Conservation (phyloP, 345 rosid species). For the Dimocarpus longan region DNA sequence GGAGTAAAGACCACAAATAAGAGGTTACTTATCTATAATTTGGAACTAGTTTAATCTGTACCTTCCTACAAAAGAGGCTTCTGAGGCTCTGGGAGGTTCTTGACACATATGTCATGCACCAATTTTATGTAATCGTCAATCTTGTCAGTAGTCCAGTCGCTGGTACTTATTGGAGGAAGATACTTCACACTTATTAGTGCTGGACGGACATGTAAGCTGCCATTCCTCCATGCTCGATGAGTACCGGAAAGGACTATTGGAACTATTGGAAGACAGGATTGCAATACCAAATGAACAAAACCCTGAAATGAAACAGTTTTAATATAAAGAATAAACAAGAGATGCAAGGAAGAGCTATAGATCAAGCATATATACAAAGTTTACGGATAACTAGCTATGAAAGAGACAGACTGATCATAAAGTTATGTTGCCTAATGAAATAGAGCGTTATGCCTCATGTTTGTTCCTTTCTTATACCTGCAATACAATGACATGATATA, state of each 20-base stretch:
- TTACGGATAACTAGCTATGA: too few relatives aligned
- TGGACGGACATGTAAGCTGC: conserved; percentile 53
- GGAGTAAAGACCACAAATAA: too few relatives aligned
- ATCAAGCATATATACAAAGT: too few relatives aligned
- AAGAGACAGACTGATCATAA: too few relatives aligned
- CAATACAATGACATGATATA: too few relatives aligned
- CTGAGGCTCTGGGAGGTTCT: conserved; percentile 37
- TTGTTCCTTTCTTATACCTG: too few relatives aligned
- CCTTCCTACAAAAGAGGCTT: conserved; percentile 31
- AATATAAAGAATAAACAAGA: not conserved
- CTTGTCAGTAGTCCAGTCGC: conserved; percentile 32
- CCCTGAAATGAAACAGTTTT: conserved; percentile 40
- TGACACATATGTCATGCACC: conserved; percentile 31
- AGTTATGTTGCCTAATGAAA: too few relatives aligned
- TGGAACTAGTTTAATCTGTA: not conserved
- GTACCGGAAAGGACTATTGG: conserved; percentile 53
- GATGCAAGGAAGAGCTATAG: not conserved
- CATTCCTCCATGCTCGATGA: conserved; percentile 65
- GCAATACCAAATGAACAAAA: conserved; percentile 56
- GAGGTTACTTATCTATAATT: not conserved
- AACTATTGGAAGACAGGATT: conserved; percentile 48
- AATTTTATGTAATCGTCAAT: conserved; percentile 27
- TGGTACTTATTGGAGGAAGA: conserved; percentile 50
- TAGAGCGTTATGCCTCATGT: too few relatives aligned
- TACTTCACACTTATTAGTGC: conserved; percentile 49